A percentile compares a stretch with the other conserved stretches of the same genome.
Conservation (phyloP, 1,139 yeast species). For the Kluyveromyces sp. region DNA sequence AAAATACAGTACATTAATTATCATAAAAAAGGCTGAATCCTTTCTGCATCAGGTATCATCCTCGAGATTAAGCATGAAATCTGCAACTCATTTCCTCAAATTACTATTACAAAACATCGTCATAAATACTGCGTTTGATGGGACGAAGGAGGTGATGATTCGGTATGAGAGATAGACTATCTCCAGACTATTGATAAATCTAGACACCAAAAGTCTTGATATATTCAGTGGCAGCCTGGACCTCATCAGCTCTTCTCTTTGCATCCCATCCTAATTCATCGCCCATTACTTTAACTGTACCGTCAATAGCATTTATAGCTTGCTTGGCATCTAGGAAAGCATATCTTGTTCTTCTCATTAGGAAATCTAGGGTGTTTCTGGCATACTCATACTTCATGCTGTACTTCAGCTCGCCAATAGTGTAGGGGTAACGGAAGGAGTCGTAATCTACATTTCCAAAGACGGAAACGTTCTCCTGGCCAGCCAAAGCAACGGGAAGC, state of each 20-base stretch:
- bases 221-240: slow-evolving; percentile 45
- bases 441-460: slow-evolving; percentile 26
- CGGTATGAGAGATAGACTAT: neutral
- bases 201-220: slow-evolving; percentile 52
- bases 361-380: slow-evolving; percentile 81
- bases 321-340: slow-evolving; percentile 88
- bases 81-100: neutral
- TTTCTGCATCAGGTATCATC: neutral
- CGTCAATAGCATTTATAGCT: slow-evolving; percentile 74
- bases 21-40: neutral
- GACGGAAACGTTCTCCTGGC: slow-evolving; percentile 29
- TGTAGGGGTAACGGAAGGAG: slow-evolving; percentile 75
- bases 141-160: neutral
- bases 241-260: slow-evolving; percentile 51
- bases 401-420: slow-evolving; percentile 85
- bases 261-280: slow-evolving; percentile 70
- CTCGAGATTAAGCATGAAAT: neutral
- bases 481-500: slow-evolving; percentile 58
- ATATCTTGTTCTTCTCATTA: slow-evolving; percentile 88
- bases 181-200: neutral
- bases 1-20: neutral
- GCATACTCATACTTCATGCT: slow-evolving; percentile 79
- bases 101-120: neutral
- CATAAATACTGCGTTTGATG: neutral
- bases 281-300: slow-evolving; percentile 81